Percentiles rank a stretch among this genome's conserved stretches.
phyloP scores from a whole-genome alignment of 129 eudicot species.

The Centrapalus pauciflorus region DNA sequence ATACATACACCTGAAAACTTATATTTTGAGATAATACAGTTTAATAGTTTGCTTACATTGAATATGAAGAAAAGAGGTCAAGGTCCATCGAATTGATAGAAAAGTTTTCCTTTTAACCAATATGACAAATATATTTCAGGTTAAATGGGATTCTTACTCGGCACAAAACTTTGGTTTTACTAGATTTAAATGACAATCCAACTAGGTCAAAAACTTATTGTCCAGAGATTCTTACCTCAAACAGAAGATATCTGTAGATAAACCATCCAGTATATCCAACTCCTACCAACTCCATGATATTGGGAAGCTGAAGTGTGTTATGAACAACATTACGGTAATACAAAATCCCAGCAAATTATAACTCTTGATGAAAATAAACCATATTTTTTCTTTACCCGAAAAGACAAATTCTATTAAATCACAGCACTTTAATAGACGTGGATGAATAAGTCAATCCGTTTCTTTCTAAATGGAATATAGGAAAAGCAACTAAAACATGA shows the following conservation, averaged over 20 bases:
- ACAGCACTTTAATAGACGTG: too few relatives aligned
- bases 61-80: too few relatives aligned
- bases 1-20: too few relatives aligned
- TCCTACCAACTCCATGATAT: conserved; percentile 93
- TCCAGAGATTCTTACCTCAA: conserved; percentile 44
- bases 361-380: not conserved
- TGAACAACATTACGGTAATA: not conserved
- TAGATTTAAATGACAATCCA: not conserved
- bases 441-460: too few relatives aligned
- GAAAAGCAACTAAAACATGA: not conserved
- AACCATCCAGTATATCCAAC: conserved; percentile 99
- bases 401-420: too few relatives aligned
- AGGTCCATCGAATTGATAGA: too few relatives aligned
- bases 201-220: not conserved
- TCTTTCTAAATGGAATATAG: too few relatives aligned
- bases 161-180: not conserved
- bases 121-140: not conserved
- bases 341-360: not conserved
- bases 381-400: not conserved
- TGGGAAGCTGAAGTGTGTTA: conserved; percentile 71
- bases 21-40: too few relatives aligned
- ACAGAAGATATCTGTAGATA: conserved; percentile 94
- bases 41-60: too few relatives aligned
- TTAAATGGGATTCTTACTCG: not conserved
- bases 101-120: too few relatives aligned